Evolutionary conservation across 2,329 filamentous ascomycete genomes (phyloP).

Genomic region (Colletotrichum eremochloae): DNA sequence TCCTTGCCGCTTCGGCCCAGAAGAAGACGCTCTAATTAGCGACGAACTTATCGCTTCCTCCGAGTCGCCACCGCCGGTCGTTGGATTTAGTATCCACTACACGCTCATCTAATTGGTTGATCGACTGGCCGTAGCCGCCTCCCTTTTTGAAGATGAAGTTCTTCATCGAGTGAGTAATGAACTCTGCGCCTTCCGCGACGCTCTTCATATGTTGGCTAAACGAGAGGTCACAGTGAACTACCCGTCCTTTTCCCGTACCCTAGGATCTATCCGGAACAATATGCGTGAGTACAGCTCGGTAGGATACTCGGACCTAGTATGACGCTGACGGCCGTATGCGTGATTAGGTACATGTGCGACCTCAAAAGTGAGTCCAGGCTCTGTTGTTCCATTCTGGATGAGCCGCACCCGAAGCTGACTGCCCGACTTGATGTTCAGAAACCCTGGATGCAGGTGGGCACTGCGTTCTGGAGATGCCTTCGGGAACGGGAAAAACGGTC

Average conservation of each 20-base stretch:
- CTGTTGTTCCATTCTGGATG: neutral
- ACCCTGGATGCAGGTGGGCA: constrained; percentile 95
- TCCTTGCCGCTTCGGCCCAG: neutral
- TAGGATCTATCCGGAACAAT: constrained; percentile 71
- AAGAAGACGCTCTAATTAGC: neutral
- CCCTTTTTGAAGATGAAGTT: constrained; percentile 35
- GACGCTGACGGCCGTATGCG: constrained; percentile 18
- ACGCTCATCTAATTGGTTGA: neutral
- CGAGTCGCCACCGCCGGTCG: neutral
- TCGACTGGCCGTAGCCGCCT: neutral
- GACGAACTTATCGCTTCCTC: neutral
- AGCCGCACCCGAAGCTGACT: constrained; percentile 1
- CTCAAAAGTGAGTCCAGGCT: constrained; percentile 61
- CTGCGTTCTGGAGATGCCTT: constrained; percentile 98
- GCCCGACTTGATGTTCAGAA: constrained; percentile 50
- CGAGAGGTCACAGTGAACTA: constrained; percentile 59
- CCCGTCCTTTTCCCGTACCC: constrained; percentile 71
- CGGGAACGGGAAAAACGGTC: constrained; percentile 97
- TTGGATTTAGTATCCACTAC: neutral
- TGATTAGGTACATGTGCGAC: constrained; percentile 67
- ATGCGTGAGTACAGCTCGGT: constrained; percentile 60
- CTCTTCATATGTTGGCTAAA: constrained; percentile 1
- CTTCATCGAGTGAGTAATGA: constrained; percentile 43
- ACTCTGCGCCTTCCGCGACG: neutral
- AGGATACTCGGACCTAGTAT: constrained; percentile 9